Evolutionary conservation across 768 basidiomycete genomes (phyloP).

Genomic region (Russula emetica): DNA sequence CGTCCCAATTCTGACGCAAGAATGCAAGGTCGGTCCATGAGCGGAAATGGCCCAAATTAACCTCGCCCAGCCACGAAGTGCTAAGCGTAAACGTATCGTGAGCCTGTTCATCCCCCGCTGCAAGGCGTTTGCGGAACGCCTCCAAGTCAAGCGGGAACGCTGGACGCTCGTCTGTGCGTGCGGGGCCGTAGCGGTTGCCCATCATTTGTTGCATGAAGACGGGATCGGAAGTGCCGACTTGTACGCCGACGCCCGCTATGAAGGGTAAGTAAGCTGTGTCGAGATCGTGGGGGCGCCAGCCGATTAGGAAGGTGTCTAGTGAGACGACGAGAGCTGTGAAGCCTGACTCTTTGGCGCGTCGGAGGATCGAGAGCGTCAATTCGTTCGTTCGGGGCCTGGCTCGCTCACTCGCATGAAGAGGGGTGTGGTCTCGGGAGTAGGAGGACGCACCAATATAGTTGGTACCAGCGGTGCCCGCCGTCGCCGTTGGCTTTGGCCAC

Average conservation of each 20-base stretch:
- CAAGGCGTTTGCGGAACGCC: not conserved
- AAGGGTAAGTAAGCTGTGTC: conserved; percentile 63
- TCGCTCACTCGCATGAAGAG: not conserved
- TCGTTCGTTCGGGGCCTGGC: conserved; percentile 59
- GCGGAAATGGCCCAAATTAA: not conserved
- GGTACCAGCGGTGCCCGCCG: conserved; percentile 71
- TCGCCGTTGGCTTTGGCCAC: conserved; percentile 70
- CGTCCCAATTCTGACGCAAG: not conserved
- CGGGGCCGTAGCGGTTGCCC: conserved; percentile 29
- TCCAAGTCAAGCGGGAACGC: not conserved
- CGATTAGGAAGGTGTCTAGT: conserved; percentile 66
- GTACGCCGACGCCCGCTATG: conserved; percentile 56
- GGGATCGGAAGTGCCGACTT: conserved; percentile 70
- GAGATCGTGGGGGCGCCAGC: conserved; percentile 76
- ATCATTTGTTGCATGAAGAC: conserved; percentile 65
- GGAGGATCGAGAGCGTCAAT: conserved; percentile 58
- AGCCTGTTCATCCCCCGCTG: not conserved
- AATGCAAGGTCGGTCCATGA: not conserved
- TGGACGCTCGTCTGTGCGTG: not conserved
- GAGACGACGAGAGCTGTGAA: conserved; percentile 75
- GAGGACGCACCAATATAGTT: conserved; percentile 64
- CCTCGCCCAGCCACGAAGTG: not conserved
- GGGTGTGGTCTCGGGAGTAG: not conserved
- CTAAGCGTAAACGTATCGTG: not conserved
- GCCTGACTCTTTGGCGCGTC: conserved; percentile 59